Evolutionary conservation across 2,329 filamentous ascomycete genomes (phyloP), one percentile per base, ranked within the genome.

Genomic region (Didymella keratinophila): DNA sequence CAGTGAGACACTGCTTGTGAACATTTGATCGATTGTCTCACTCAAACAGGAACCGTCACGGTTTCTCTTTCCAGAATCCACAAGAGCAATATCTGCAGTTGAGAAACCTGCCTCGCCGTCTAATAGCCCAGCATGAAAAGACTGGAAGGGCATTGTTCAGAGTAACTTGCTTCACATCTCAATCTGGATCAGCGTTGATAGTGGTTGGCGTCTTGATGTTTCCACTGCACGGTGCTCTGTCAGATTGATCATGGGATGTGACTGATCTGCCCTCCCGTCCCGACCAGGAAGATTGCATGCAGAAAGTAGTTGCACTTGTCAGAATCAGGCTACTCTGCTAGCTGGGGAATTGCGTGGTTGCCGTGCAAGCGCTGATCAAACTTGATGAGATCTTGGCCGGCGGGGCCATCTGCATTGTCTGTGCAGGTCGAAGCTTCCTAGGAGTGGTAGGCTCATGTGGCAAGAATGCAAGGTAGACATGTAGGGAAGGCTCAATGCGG

Each of bases 361-460:
- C 25, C 30, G 25, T 34, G 41, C 39, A 39, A 32, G 30, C 34
- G n/a, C n/a, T 39, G 42, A 32, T 12, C 20, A 20, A 55, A 37
- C 37, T 28, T 37, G 21, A 39, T 50, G 28, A 36, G 23, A 27
- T 43, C 36, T 18, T 43, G 27, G 37, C 21, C 20, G 20, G 45
- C 25, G 41, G 44, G 21, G 49, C 18, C 36, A 10, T 20, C 28
- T 52, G 49, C 55, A 53, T 32, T 18, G 23, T 37, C 30, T 14
- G n/a, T 12, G 12, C 43, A 37, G 25, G 37, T 25, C 27, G 25
- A 45, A 45, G 39, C 9, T 50, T 49, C 30, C 39, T 30, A 2
- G 5, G 11, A 36, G 43, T 52, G 42, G 55, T n/a, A 37, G 48
- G 48, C 23, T n/a, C 16, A 36, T n/a, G 30, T 25, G 20, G 30